Percentiles rank a stretch among this genome's conserved stretches.
These are phyloP conservation scores for Exutisphaerella laricina DNA, from an alignment of 2,329 filamentous ascomycete species.

Conservation along the genomic window DNA sequence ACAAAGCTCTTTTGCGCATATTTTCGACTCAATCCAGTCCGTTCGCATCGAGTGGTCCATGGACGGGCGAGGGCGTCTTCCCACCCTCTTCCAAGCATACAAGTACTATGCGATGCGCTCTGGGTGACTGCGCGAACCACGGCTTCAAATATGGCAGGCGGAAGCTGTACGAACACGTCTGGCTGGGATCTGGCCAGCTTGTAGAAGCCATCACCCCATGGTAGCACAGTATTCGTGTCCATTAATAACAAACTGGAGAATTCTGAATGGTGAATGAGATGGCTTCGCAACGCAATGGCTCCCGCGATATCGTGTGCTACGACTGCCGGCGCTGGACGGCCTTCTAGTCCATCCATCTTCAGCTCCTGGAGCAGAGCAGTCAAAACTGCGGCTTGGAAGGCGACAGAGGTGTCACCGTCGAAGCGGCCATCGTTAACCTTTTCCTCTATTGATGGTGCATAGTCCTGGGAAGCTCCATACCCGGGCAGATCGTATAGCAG, in stretches of 20 bases:
- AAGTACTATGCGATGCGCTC: constrained; percentile 32
- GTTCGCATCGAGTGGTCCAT: constrained; percentile 20
- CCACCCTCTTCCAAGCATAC: constrained; percentile 27
- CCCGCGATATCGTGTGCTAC: constrained; percentile 46
- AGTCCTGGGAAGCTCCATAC: constrained; percentile 37
- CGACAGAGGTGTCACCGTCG: constrained; percentile 34
- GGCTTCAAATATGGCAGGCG: constrained; percentile 32
- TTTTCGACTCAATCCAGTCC: constrained; percentile 9
- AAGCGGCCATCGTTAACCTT: constrained; percentile 11
- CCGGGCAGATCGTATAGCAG: constrained; percentile 46
- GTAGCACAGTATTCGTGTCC: constrained; percentile 41
- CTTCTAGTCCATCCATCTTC: constrained; percentile 18
- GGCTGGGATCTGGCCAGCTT: constrained; percentile 33
- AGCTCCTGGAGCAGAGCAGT: constrained; percentile 38
- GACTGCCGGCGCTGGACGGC: constrained; percentile 31
- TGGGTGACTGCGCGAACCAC: constrained; percentile 39
- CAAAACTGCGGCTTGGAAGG: constrained; percentile 36
- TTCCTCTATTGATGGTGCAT: constrained; percentile 21
- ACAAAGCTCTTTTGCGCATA: constrained; percentile 37
- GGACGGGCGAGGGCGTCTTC: constrained; percentile 37
- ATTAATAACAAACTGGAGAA: constrained; percentile 40
- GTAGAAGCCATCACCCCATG: constrained; percentile 43
- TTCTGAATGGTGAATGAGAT: constrained; percentile 35
- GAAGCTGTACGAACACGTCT: constrained; percentile 30
- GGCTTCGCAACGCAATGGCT: constrained; percentile 37